A percentile compares a stretch with the other conserved stretches of the same genome.
phyloP scores from a whole-genome alignment of 371 early-diverging fungal species.

The Mucor mucedo region DNA sequence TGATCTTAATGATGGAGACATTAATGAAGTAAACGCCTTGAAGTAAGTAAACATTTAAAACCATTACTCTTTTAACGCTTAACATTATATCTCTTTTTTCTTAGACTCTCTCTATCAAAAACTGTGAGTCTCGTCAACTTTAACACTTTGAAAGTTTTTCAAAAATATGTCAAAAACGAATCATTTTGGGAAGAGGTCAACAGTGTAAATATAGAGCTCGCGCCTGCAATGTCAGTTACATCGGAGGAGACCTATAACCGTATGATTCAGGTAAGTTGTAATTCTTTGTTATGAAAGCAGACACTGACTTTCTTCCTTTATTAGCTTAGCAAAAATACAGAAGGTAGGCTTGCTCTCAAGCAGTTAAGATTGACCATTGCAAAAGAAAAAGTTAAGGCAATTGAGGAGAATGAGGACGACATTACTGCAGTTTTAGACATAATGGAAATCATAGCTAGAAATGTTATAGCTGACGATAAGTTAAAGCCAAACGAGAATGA shows the following conservation, averaged over 20 bases:
- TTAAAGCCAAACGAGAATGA: slow-evolving; percentile 6
- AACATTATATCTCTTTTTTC: slow-evolving; percentile 12
- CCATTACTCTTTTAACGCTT: slow-evolving; percentile 13
- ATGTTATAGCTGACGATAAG: slow-evolving; percentile 5
- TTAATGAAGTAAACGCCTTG: slow-evolving; percentile 17
- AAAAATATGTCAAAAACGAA: slow-evolving; percentile 20
- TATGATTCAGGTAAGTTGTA: slow-evolving; percentile 22
- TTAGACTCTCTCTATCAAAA: slow-evolving; percentile 23
- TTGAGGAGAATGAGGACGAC: slow-evolving; percentile 17
- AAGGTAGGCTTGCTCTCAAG: slow-evolving; percentile 19
- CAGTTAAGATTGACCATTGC: slow-evolving; percentile 17
- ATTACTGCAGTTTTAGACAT: slow-evolving; percentile 17
- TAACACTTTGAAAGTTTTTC: slow-evolving; percentile 19
- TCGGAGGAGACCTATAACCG: slow-evolving; percentile 17
- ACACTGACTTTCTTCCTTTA: slow-evolving; percentile 21
- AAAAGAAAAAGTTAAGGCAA: slow-evolving; percentile 17
- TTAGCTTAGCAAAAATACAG: slow-evolving; percentile 18
- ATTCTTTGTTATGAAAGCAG: slow-evolving; percentile 17
- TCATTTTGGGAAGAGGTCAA: slow-evolving; percentile 17
- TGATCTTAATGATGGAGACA: slow-evolving; percentile 16
- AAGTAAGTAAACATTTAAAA: slow-evolving; percentile 18
- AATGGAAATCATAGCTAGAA: slow-evolving; percentile 18
- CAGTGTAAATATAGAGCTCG: slow-evolving; percentile 16
- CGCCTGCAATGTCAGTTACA: slow-evolving; percentile 21
- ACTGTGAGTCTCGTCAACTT: slow-evolving; percentile 15